These are phyloP conservation scores for Borovskyia barvae DNA, from an alignment of 208 protist genomes.

Conservation along the genomic window DNA sequence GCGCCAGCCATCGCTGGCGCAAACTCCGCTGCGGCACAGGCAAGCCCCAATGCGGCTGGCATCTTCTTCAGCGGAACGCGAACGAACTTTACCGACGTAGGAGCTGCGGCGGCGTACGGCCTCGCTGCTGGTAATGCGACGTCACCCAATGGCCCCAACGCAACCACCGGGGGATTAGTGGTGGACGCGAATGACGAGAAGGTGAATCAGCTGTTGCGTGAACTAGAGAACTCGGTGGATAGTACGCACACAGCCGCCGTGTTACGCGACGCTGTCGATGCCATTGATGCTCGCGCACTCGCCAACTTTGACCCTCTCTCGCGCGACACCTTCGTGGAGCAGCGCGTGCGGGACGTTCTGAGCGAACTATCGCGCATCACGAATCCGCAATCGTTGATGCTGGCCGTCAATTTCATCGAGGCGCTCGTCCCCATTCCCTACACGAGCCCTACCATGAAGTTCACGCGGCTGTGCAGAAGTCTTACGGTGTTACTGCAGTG, in stretches of 20 bases:
- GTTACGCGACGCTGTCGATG: conserved; percentile 70
- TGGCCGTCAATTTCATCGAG: conserved; percentile 79
- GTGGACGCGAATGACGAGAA: conserved; percentile 73
- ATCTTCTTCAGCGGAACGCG: conserved; percentile 46
- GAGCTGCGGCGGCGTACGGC: conserved; percentile 24
- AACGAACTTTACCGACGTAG: conserved; percentile 46
- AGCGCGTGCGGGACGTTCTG: conserved; percentile 79
- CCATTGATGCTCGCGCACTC: conserved; percentile 75
- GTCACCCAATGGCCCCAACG: conserved; percentile 15
- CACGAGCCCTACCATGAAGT: conserved; percentile 78
- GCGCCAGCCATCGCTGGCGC: conserved; percentile 34
- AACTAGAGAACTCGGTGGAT: conserved; percentile 72
- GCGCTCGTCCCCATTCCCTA: conserved; percentile 77
- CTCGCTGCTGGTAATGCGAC: conserved; percentile 15
- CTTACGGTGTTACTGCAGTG: conserved; percentile 71
- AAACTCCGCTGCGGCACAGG: conserved; percentile 30
- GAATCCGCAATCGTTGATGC: conserved; percentile 46
- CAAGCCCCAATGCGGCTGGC: conserved; percentile 19
- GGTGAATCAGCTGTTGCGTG: conserved; percentile 71
- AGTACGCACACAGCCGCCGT: conserved; percentile 61
- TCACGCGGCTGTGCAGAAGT: conserved; percentile 78
- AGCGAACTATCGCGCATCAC: conserved; percentile 57
- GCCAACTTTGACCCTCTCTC: conserved; percentile 74
- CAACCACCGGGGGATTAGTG: conserved; percentile 5
- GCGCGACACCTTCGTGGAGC: conserved; percentile 80